Evolutionary conservation across 441 rosid species (phyloP), one percentile per base, ranked within the genome.

Genomic region (Pelargonium citronellum): DNA sequence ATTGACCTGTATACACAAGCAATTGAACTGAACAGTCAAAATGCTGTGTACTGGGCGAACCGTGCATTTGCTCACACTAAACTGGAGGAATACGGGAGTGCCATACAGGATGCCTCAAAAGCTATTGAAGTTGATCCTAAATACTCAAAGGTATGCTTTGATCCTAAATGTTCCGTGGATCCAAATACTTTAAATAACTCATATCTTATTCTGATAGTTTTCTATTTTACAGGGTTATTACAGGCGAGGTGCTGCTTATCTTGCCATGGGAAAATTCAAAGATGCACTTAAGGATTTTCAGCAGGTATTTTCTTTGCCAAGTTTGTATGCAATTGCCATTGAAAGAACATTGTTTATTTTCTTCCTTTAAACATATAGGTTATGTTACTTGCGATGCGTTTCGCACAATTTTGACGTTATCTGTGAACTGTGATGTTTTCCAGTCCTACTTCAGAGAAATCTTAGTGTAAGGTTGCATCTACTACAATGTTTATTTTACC

Each of bases 261-360:
- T 94, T 80, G 94, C 94, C 75, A 87, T 91, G 99, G 99, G 96
- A 7, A 94, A 94, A 73, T 90, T 91, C 61, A 91, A 87, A 82
- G 99, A 94, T n/a, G 99, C 99, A 22, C 79, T 91, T 16, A 91
- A 89, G 80, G 96, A 94, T 84, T 94, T 94, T 79, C 98, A 89
- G 57, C 97, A 91, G 91, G 98, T 91, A 19, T 46, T 68, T 66
- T 53, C 7, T n/a, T 53, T n/a, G n/a, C 20, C 58, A n/a, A 53
- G 58, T 53, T 53, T n/a, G 0, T 51, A 19, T 51, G 58, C 5
- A n/a, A 3, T 51, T 13, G 16, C 58, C 7, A 51, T 51, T 13
- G 17, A 19, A 51, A 51, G 58, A 51, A 51, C 13, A 10, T 47
- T 47, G 53, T 47, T 11, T 47, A 7, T 39, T 39, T 5, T 39